Evolutionary conservation across 169 alveolate genomes (phyloP).

Genomic region (Babesia caballi): DNA sequence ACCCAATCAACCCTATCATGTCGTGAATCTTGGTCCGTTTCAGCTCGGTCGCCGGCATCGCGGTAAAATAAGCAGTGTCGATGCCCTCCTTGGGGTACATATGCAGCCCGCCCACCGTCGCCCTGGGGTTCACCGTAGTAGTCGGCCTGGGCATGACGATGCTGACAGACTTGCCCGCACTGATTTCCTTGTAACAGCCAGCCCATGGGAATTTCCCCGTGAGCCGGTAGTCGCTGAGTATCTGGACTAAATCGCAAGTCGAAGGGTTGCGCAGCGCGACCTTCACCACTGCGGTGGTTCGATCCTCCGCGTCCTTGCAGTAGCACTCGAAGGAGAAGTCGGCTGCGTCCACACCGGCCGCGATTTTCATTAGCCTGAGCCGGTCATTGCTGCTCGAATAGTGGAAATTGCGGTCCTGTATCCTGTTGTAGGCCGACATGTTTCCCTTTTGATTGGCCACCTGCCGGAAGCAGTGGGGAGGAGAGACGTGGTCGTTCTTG

Average conservation of each 20-base stretch:
- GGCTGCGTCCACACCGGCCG: neutral
- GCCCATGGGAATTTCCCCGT: neutral
- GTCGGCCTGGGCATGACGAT: neutral
- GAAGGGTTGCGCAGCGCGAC: neutral
- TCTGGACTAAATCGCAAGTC: neutral
- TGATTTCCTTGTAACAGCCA: neutral
- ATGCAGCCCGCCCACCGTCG: neutral
- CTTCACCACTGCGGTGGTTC: conserved; percentile 1
- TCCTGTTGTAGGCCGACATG: neutral
- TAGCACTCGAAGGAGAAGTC: neutral
- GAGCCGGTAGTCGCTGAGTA: neutral
- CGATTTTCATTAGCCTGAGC: neutral
- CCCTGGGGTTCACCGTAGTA: neutral
- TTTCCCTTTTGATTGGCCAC: neutral
- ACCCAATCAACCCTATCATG: neutral
- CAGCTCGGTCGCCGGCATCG: neutral
- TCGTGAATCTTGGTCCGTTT: neutral
- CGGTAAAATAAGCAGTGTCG: neutral
- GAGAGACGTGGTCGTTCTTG: conserved; percentile 3
- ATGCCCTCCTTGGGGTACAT: neutral
- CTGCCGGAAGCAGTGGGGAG: conserved; percentile 23
- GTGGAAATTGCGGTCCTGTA: conserved; percentile 1
- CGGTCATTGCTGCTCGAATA: neutral
- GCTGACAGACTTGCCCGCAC: neutral
- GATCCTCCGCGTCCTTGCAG: neutral